phyloP scores from a whole-genome alignment of 2,329 filamentous ascomycete species.

The Diaporthe australafricana region DNA sequence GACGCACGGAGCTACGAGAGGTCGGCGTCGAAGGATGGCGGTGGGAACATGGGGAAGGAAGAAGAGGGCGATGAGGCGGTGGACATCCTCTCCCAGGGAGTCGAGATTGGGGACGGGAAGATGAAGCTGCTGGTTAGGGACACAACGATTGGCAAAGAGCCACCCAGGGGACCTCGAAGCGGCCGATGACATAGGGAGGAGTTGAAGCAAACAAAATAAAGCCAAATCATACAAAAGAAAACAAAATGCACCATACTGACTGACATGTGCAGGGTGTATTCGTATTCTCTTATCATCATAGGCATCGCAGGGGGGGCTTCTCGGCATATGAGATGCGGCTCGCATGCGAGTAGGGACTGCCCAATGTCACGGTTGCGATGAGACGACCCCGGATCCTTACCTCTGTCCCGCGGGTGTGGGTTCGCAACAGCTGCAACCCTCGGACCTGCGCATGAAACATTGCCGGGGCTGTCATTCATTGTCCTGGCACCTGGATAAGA shows the following conservation, averaged over 20 bases:
- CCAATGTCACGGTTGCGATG: not conserved
- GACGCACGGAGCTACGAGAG: slow-evolving; percentile 77
- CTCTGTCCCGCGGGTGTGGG: not conserved
- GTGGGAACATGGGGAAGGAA: slow-evolving; percentile 44
- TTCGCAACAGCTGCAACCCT: slow-evolving; percentile 11
- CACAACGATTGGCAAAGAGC: slow-evolving; percentile 52
- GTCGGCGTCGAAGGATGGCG: slow-evolving; percentile 60
- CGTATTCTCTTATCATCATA: too few species aligned
- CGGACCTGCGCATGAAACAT: slow-evolving; percentile 11
- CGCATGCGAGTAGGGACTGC: not conserved
- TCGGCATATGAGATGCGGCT: slow-evolving; percentile 11
- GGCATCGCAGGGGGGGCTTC: not conserved
- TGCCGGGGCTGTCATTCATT: not conserved
- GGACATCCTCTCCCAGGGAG: slow-evolving; percentile 73
- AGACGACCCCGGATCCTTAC: slow-evolving; percentile 13
- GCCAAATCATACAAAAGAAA: slow-evolving; percentile 42
- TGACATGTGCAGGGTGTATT: not conserved
- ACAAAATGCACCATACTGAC: slow-evolving; percentile 1
- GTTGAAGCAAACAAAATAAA: slow-evolving; percentile 33
- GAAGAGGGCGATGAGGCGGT: slow-evolving; percentile 55
- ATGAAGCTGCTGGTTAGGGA: slow-evolving; percentile 73
- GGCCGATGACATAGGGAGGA: slow-evolving; percentile 34
- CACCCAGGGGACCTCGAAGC: slow-evolving; percentile 65
- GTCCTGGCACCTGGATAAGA: not conserved
- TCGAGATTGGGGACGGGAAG: slow-evolving; percentile 76